Evolutionary conservation across 78 protist genomes (phyloP).

Genomic region (slime mould (Dictyostelium discoideum)): DNA sequence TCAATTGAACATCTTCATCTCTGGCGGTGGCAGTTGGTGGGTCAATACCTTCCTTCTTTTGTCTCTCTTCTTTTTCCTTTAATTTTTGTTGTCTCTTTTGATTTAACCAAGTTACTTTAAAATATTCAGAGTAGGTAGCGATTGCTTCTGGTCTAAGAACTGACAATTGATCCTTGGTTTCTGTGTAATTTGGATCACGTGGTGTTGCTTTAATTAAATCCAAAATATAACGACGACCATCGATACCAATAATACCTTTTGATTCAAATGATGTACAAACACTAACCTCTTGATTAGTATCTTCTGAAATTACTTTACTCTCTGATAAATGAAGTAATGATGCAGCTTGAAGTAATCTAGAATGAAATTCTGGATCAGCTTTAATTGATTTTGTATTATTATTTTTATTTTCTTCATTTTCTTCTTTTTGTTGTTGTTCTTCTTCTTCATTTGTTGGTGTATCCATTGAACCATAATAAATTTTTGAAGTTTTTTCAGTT

Average conservation of each 20-base stretch:
- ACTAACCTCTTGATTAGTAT: neutral
- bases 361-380: slow-evolving; percentile 57
- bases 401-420: neutral
- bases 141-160: slow-evolving; percentile 81
- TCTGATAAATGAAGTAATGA: slow-evolving; percentile 54
- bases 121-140: slow-evolving; percentile 60
- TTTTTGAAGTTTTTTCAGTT: slow-evolving; percentile 62
- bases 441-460: neutral
- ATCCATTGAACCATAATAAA: slow-evolving; percentile 84
- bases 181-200: slow-evolving; percentile 83
- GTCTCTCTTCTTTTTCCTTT: neutral
- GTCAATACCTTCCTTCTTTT: neutral
- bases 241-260: slow-evolving; percentile 84
- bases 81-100: neutral
- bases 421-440: neutral
- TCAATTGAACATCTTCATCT: neutral
- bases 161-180: slow-evolving; percentile 18
- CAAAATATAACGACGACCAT: slow-evolving; percentile 80
- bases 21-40: neutral
- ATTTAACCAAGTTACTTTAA: neutral
- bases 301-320: slow-evolving; percentile 11
- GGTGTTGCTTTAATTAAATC: slow-evolving; percentile 83
- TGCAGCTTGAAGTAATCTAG: slow-evolving; percentile 1
- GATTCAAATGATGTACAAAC: slow-evolving; percentile 35
- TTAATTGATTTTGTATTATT: neutral